Percentiles rank a stretch among this genome's conserved stretches.
Conservation (phyloP, 208 protist species). For the Crithidia thermophila region DNA sequence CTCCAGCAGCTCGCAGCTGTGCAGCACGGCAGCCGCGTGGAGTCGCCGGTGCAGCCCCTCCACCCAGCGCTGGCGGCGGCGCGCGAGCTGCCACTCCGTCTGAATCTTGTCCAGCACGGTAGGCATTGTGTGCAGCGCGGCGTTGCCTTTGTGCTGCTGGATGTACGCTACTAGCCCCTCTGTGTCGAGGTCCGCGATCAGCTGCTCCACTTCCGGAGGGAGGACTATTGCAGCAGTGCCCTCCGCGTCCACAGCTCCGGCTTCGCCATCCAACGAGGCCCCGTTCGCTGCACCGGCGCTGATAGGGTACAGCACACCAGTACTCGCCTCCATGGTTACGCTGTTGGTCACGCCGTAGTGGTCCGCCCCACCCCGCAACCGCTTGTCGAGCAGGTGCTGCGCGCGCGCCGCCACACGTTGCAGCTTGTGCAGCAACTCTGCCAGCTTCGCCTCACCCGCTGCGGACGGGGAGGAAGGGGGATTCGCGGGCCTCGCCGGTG, state of each 20-base stretch:
- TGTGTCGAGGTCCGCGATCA: conserved; percentile 23
- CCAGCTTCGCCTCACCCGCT: not conserved
- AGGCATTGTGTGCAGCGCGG: conserved; percentile 16
- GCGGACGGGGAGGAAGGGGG: not conserved
- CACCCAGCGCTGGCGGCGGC: conserved; percentile 30
- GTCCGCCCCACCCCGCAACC: conserved; percentile 1
- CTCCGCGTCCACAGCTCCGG: not conserved
- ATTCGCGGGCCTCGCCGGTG: not conserved
- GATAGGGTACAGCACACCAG: not conserved
- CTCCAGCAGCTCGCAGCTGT: conserved; percentile 40
- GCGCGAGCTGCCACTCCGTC: conserved; percentile 27
- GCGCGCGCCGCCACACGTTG: conserved; percentile 8
- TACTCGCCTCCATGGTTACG: not conserved
- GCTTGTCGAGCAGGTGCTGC: conserved; percentile 11
- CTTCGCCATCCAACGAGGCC: not conserved
- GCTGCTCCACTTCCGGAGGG: conserved; percentile 29
- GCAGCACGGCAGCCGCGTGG: conserved; percentile 40
- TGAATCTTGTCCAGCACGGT: conserved; percentile 21
- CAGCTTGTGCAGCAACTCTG: not conserved
- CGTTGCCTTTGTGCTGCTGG: conserved; percentile 25
- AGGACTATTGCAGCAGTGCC: not conserved
- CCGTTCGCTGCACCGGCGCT: not conserved
- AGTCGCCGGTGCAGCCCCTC: conserved; percentile 34
- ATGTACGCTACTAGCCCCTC: conserved; percentile 36
- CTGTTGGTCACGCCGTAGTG: not conserved